phyloP scores from a whole-genome alignment of 495 filamentous ascomycete genomes.

The Penicillium paradoxum region DNA sequence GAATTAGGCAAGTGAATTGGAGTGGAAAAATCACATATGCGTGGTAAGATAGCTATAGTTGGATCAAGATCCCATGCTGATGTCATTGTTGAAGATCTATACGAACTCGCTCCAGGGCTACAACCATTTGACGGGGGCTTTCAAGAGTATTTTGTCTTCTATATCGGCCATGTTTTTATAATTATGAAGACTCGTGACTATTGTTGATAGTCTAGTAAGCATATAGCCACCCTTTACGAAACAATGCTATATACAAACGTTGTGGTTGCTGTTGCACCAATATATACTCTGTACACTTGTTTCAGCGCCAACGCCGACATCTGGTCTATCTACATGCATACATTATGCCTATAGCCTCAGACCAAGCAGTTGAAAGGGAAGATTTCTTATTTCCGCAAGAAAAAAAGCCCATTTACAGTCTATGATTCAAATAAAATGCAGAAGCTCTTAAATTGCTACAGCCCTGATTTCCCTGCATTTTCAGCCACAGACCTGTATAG shows the following conservation, averaged over 20 bases:
- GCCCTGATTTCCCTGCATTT: conserved; percentile 11
- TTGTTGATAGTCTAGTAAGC: no score
- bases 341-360: not conserved
- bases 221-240: no score
- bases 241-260: no score
- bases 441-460: conserved; percentile 6
- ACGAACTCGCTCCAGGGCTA: no score
- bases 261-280: no score
- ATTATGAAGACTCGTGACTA: no score
- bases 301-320: no score
- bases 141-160: no score
- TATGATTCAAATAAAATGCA: not conserved
- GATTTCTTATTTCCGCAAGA: not conserved
- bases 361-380: not conserved
- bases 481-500: conserved; percentile 19
- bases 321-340: not conserved
- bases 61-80: not conserved
- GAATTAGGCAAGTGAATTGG: not conserved
- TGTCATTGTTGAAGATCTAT: not conserved
- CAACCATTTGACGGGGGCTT: not conserved
- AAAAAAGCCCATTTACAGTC: not conserved
- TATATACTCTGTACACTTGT: no score
- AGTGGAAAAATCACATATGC: not conserved
- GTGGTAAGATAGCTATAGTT: not conserved
- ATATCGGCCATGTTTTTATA: no score